phyloP scores from a whole-genome alignment of 75 land plant genomes.

The Sequoiadendron giganteum region DNA sequence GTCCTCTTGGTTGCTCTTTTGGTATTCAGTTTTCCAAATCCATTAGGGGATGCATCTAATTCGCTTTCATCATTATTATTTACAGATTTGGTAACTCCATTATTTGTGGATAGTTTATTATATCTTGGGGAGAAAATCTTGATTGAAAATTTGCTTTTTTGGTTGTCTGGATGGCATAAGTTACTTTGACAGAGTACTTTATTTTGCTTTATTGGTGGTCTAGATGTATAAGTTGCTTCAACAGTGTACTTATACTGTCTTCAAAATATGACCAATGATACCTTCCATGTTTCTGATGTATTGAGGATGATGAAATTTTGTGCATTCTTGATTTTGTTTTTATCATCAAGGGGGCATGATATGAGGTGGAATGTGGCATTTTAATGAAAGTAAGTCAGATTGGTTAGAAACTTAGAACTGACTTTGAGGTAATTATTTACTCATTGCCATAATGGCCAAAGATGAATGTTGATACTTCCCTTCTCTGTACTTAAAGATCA shows the following conservation, averaged over 20 bases:
- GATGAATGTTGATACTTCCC: background rate
- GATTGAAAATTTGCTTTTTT: background rate
- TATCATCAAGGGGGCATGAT: background rate
- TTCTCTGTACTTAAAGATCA: background rate
- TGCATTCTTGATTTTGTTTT: background rate
- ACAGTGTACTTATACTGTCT: background rate
- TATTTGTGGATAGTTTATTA: background rate
- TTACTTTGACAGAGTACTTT: too few species aligned
- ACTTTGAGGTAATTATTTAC: background rate
- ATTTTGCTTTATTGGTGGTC: background rate
- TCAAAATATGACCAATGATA: background rate
- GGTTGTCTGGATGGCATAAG: too few species aligned
- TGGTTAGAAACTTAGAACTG: background rate
- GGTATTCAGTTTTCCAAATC: background rate
- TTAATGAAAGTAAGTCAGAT: background rate
- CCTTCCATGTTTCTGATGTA: background rate
- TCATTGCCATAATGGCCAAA: background rate
- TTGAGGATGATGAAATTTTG: background rate
- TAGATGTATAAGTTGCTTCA: too few species aligned
- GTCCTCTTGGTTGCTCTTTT: background rate
- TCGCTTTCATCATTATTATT: background rate
- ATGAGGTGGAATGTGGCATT: background rate
- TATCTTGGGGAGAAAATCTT: background rate
- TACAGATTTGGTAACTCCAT: background rate
- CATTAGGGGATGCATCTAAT: background rate